Base-by-base conservation (phyloP, 148 eudicot genomes). In the Hydrangea macrophylla region DNA sequence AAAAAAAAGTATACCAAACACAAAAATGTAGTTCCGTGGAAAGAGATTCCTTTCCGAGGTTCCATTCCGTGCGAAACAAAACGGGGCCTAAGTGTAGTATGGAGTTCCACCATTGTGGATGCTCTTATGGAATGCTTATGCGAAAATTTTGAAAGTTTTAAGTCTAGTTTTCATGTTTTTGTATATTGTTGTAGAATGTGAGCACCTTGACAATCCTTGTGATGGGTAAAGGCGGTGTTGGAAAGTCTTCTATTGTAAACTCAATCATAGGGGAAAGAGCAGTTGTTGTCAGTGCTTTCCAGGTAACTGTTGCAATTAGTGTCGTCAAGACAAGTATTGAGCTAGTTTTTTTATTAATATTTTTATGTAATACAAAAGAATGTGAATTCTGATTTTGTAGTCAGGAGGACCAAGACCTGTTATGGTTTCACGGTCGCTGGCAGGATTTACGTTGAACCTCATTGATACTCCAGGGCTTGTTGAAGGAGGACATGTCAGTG, bases 201-300 rank as follows among this genome's bases (percentile, higher is more conserved):
- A 73, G 66, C 75, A 82, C 89, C 12, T 72, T 94, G 85, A 94
- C 98, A 8, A 87, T 94, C 68, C 96, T 94, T 44, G 86, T 94
- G 17, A 85, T 94, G 96, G 98, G 98, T 50, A 93, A 93, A 85
- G 86, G 98, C 2, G 98, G 98, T 67, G 96, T 93, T 69, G 98
- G 98, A 55, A 93, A 93, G 72, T 93, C 98, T 9, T 93, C 98
- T 0, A 90, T 90, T 2, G 86, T 93, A 59, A 93, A 93, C 75
- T 93, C 98, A 6, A 82, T 93, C 40, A 55, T 93, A 44, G 98
- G 98, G 56, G 98, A 94, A 80, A 76, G 92, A 82, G 97, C 79
- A 20, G 92, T 94, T 32, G 76, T 84, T 58, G 92, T 90, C 67
- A 90, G 90, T 75, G 92, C 98, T 68, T 94, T 94, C 67, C 98